A percentile compares a stretch with the other conserved stretches of the same genome.
Evolutionary conservation across 2,329 filamentous ascomycete genomes (phyloP).

Genomic region (Alternaria triticimaculans): DNA sequence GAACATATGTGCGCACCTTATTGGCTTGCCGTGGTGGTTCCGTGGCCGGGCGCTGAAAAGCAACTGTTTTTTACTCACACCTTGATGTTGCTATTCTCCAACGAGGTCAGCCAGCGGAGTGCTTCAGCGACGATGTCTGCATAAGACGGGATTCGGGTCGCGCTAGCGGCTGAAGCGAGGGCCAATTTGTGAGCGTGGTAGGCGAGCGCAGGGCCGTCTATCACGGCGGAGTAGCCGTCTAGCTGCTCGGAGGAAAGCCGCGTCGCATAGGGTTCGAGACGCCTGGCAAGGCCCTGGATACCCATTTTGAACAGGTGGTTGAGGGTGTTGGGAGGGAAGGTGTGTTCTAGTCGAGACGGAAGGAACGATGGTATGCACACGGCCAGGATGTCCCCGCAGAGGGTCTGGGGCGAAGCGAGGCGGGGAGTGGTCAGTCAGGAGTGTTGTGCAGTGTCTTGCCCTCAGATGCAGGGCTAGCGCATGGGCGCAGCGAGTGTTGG

Average conservation of each 20-base stretch:
- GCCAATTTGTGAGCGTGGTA: conserved; percentile 69
- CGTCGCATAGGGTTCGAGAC: conserved; percentile 42
- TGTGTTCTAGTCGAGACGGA: background rate
- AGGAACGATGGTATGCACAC: background rate
- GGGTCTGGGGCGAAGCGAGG: background rate
- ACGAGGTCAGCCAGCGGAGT: conserved; percentile 64
- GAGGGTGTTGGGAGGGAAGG: background rate
- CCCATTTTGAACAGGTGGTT: conserved; percentile 36
- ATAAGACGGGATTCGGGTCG: conserved; percentile 56
- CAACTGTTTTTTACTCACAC: conserved; percentile 62
- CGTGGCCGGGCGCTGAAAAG: conserved; percentile 12
- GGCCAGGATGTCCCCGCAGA: background rate
- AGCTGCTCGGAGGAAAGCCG: conserved; percentile 29
- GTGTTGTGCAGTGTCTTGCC: conserved; percentile 3
- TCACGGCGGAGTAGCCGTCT: conserved; percentile 49
- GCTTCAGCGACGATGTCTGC: conserved; percentile 64
- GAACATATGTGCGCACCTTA: conserved; percentile 21
- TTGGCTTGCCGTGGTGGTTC: conserved; percentile 12
- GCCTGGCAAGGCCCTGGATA: conserved; percentile 40
- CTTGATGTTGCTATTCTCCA: conserved; percentile 62
- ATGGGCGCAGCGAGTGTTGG: conserved; percentile 6
- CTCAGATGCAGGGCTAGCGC: conserved; percentile 5
- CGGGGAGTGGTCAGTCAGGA: background rate
- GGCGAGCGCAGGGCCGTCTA: conserved; percentile 82
- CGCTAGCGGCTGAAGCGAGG: conserved; percentile 44